Conservation (phyloP, 768 basidiomycete genomes). For the Leucosporidium yakuticum region DNA sequence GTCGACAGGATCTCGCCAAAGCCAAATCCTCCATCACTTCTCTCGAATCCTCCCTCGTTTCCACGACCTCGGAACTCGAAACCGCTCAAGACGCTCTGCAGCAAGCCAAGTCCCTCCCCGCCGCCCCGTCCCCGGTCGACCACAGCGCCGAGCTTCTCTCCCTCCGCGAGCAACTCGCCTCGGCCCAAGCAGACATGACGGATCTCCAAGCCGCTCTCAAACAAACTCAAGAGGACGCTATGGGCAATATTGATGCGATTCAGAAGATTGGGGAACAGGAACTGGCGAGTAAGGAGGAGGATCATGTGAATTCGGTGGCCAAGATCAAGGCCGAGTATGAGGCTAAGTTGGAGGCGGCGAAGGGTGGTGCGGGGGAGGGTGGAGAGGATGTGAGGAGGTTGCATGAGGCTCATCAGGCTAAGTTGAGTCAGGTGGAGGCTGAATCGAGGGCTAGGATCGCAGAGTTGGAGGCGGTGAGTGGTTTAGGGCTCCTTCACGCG, state of each 20-base stretch:
- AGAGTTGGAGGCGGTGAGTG: conserved; percentile 16
- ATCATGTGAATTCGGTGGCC: not conserved
- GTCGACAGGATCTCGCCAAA: conserved; percentile 64
- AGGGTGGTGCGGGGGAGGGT: conserved; percentile 48
- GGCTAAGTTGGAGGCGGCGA: not conserved
- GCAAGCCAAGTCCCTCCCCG: conserved; percentile 37
- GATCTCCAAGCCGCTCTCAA: conserved; percentile 19
- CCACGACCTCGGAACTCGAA: conserved; percentile 58
- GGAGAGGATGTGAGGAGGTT: conserved; percentile 70
- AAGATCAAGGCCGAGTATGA: conserved; percentile 45
- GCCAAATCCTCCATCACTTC: conserved; percentile 48
- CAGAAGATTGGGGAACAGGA: conserved; percentile 43
- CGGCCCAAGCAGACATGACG: conserved; percentile 4
- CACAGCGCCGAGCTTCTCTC: not conserved
- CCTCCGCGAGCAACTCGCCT: conserved; percentile 3
- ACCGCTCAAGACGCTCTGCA: conserved; percentile 53
- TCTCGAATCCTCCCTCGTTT: conserved; percentile 48
- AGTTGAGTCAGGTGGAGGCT: conserved; percentile 65
- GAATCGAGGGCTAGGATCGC: conserved; percentile 59
- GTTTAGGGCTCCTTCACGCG: accelerated
- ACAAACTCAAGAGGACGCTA: conserved; percentile 18
- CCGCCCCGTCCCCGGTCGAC: conserved; percentile 45
- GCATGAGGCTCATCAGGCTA: conserved; percentile 79
- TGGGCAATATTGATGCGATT: conserved; percentile 17
- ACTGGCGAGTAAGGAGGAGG: conserved; percentile 3